phyloP scores from a whole-genome alignment of 2,329 filamentous ascomycete species.

The Aspergillus neoniger region DNA sequence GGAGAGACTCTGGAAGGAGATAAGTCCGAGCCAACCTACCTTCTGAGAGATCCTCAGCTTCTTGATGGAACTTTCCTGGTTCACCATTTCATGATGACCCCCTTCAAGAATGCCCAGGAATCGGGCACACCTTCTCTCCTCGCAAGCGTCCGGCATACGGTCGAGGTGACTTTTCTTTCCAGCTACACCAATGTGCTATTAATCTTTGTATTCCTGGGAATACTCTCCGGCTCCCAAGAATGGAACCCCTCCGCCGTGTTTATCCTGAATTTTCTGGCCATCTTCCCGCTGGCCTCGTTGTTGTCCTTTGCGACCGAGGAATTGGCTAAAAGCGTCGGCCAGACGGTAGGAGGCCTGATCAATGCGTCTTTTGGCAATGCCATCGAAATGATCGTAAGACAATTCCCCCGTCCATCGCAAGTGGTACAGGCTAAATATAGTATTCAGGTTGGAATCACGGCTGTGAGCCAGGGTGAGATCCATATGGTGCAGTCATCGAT shows the following conservation, averaged over 20 bases:
- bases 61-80: not conserved
- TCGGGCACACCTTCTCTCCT: not conserved
- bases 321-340: constrained; percentile 11
- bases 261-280: constrained; percentile 74
- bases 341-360: constrained; percentile 3
- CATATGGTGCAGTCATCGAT: constrained; percentile 84
- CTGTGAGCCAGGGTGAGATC: constrained; percentile 68
- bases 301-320: constrained; percentile 12
- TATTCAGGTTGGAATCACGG: constrained; percentile 60
- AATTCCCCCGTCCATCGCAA: too few relatives aligned
- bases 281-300: constrained; percentile 9
- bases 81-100: not conserved
- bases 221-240: constrained; percentile 65
- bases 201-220: constrained; percentile 71
- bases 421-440: not conserved
- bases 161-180: constrained; percentile 67
- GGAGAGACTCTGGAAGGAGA: not conserved
- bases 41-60: not conserved
- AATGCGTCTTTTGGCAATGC: constrained; percentile 68
- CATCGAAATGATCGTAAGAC: constrained; percentile 31
- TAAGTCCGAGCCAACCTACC: not conserved
- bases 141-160: not conserved
- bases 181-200: constrained; percentile 81
- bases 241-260: constrained; percentile 65
- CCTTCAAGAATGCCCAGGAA: not conserved